A percentile compares a stretch with the other conserved stretches of the same genome.
phyloP scores from a whole-genome alignment of 202 grass and related monocot species.

The Carex sylvatica region DNA sequence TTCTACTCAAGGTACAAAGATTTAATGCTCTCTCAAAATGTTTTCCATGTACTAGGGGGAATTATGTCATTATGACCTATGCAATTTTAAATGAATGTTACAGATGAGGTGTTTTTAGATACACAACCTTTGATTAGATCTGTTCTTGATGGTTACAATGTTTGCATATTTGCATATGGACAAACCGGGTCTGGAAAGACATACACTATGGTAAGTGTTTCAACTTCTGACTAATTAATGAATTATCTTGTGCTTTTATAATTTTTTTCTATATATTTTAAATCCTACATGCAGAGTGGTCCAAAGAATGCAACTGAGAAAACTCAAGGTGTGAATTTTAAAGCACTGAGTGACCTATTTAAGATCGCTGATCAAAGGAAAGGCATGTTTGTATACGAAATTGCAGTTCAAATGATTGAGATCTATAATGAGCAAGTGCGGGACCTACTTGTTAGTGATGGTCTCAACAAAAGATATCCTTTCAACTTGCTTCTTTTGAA shows the following conservation, averaged over 20 bases:
- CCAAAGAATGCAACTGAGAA: conserved; percentile 84
- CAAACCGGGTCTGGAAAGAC: conserved; percentile 99
- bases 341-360: conserved; percentile 88
- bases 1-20: conserved; percentile 75
- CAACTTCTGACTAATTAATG: conserved; percentile 21
- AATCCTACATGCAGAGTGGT: conserved; percentile 58
- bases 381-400: conserved; percentile 79
- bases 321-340: conserved; percentile 91
- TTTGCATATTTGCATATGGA: conserved; percentile 99
- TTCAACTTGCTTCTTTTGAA: conserved; percentile 16
- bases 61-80: conserved; percentile 8
- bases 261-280: conserved; percentile 24
- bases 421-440: conserved; percentile 99
- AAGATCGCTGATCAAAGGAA: conserved; percentile 87
- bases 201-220: conserved; percentile 81
- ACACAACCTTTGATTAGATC: conserved; percentile 94
- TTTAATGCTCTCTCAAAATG: background rate
- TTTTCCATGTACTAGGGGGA: background rate
- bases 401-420: conserved; percentile 98
- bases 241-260: conserved; percentile 17
- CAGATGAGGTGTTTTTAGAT: conserved; percentile 97
- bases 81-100: conserved; percentile 30
- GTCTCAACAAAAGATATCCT: conserved; percentile 99
- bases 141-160: conserved; percentile 97
- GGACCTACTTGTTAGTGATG: conserved; percentile 83